phyloP scores from a whole-genome alignment of 768 basidiomycete genomes.

The Calocybe indica region DNA sequence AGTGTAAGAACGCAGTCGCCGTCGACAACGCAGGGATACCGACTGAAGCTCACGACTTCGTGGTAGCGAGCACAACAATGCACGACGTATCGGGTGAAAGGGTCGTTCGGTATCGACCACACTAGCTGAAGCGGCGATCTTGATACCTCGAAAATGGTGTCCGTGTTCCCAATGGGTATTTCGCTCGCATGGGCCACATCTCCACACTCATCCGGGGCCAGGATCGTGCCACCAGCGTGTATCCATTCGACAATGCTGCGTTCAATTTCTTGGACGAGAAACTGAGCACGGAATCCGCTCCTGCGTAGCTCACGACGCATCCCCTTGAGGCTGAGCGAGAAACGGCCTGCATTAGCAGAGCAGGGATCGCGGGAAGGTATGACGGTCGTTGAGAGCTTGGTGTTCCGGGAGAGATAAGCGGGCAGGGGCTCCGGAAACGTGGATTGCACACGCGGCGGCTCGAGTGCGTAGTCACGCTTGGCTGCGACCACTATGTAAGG shows the following conservation, averaged over 20 bases:
- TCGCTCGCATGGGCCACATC: slow-evolving; percentile 25
- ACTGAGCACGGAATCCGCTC: slow-evolving; percentile 52
- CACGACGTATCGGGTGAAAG: slow-evolving; percentile 75
- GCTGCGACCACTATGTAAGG: slow-evolving; percentile 65
- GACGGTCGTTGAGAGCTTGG: slow-evolving; percentile 40
- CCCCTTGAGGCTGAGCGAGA: slow-evolving; percentile 71
- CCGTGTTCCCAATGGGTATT: slow-evolving; percentile 43
- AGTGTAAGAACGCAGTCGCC: not conserved
- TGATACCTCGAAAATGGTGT: slow-evolving; percentile 57
- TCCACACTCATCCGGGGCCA: slow-evolving; percentile 40
- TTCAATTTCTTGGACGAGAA: slow-evolving; percentile 67
- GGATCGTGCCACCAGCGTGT: slow-evolving; percentile 44
- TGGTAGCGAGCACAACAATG: slow-evolving; percentile 82
- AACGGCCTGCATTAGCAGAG: slow-evolving; percentile 68
- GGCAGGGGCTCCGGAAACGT: slow-evolving; percentile 81
- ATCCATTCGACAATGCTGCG: slow-evolving; percentile 61
- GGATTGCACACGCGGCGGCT: slow-evolving; percentile 33
- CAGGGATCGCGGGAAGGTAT: slow-evolving; percentile 38
- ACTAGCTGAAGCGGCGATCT: slow-evolving; percentile 62
- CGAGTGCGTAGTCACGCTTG: slow-evolving; percentile 45
- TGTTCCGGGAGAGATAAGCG: slow-evolving; percentile 56
- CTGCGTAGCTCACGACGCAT: slow-evolving; percentile 63
- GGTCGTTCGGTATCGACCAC: slow-evolving; percentile 67
- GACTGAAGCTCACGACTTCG: slow-evolving; percentile 78
- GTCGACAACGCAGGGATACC: slow-evolving; percentile 17